Evolutionary conservation across 2,329 filamentous ascomycete genomes (phyloP), one percentile per base, ranked within the genome.

Genomic region (Phaeosphaeria sp.): DNA sequence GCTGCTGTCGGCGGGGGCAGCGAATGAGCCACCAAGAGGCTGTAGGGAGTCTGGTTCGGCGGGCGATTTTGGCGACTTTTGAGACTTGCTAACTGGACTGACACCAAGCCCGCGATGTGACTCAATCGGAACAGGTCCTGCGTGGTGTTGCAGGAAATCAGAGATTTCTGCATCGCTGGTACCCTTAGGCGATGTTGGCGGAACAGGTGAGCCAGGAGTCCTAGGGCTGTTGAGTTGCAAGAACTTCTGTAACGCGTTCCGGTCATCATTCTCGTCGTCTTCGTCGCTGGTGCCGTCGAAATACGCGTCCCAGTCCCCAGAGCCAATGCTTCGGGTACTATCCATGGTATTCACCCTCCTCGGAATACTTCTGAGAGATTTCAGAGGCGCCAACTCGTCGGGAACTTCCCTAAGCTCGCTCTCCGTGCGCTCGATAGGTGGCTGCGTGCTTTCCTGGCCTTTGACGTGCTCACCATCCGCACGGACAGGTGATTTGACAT

Each of bases 381-480:
- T 70, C 49, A 76, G 67, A 42, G 70, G 78, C 48, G 57, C 67
- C n/a, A 74, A 75, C 63, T 75, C 77, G 65, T 69, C 78, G 49
- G 72, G 78, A 3, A 79, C 81, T 72, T 86, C 83, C 20, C 80
- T 69, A 22, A 77, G 76, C 60, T 86, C 83, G 52, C 81, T 83
- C 13, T 79, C 72, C 0, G 80, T 82, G 4, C 81, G 74, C 33
- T 76, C 72, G 18, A 75, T 66, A 7, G 76, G 75, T 7, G 79
- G 73, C 4, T 69, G 59, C 18, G 65, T 65, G 33, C 73, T 70
- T n/a, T 74, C 76, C 57, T 82, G 78, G 15, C 74, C 70, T 66
- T 82, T 85, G 18, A 84, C 90, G 77, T 93, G 90, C 42, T 84
- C 82, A 8, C 91, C 91, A n/a, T 88, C 82, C 55, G 81, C 79